Evolutionary conservation across 2,329 filamentous ascomycete species (phyloP), one percentile per base, ranked within the genome.

Genomic region (Fusarium foetens): DNA sequence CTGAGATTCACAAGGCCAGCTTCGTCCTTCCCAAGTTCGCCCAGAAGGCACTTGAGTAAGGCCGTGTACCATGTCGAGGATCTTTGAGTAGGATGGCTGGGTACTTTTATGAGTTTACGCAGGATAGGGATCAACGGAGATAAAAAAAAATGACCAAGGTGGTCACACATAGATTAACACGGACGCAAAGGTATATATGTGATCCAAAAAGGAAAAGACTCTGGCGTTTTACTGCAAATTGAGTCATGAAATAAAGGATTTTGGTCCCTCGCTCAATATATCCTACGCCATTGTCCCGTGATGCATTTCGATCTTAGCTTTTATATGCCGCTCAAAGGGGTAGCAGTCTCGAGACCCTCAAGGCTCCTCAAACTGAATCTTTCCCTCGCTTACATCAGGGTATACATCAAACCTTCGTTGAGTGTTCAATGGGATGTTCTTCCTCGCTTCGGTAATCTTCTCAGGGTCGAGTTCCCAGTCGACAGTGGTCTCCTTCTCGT

Each of bases 391-490:
- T 36, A 99, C 90, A 85, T 99, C 95, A 1, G 94, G 93, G 81
- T 99, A 99, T 25, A 99, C 92, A 81, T 99, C 96, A 80, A 97
- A 99, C 74, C 96, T 87, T 77, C 96, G 88, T 86, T 99, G 96
- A 23, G 87, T 88, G 77, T 91, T 90, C 58, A 98, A 86, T 5
- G 96, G 96, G 74, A 99, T 97, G 10, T 92, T 92, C 81, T 89
- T 94, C 80, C 95, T 89, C 49, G 91, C 90, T 82, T 93, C 91
- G 61, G 90, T 89, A 75, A 98, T 93, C 77, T 86, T 88, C 16
- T 87, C 89, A 8, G 86, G 88, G 39, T 89, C 86, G 78, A 98
- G 81, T 65, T 95, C 91, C 48, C 90, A 92, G 79, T 91, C 89
- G 16, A 97, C 87, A 68, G 93, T 93, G 8, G 89, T 88, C 84